Evolutionary conservation across 352 stramenopile genomes (phyloP), one percentile per base, ranked within the genome.

Genomic region (Globisporangium recalcitrans): DNA sequence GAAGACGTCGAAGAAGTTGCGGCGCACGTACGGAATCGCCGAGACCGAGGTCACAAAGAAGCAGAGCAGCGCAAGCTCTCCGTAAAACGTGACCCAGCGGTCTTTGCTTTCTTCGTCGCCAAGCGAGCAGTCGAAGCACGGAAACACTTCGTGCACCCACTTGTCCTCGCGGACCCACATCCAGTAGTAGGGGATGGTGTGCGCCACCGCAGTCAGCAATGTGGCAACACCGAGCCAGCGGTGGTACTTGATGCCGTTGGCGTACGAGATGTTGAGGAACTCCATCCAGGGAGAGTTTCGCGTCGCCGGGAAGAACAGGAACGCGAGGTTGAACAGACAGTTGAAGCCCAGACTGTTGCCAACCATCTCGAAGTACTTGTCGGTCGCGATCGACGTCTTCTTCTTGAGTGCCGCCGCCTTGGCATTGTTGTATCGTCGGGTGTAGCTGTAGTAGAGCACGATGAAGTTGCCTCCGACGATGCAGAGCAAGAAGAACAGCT

Each of bases 171-270:
- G 64, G 1, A 69, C 49, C 48, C 64, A 76, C 14, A 64, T 51
- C 26, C 44, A 64, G 47, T 65, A 74, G 58, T 62, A 78, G 1
- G 62, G 10, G 19, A 58, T 47, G 22, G 32, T 56, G 36, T 81
- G 73, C 3, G 64, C 24, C 7, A 75, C 14, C 5, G 65, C 60
- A 4, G 55, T 60, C 16, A 73, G 29, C 22, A 81, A 60, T 1
- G 73, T 68, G 3, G 52, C 40, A 4, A 77, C 44, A 9, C 69
- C 73, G 22, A 78, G 27, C 70, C 70, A 78, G 19, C 71, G 67
- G 52, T 77, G 72, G 66, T 80, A 80, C 55, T 75, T 75, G 55
- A 80, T 44, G 6, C 52, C 67, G 21, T 71, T 75, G 1, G 70
- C 67, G 42, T 74, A 77, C 40, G 72, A 75, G 31, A 80, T 71